Conservation (phyloP, 768 basidiomycete genomes). For the Lactifluus rugatus region DNA sequence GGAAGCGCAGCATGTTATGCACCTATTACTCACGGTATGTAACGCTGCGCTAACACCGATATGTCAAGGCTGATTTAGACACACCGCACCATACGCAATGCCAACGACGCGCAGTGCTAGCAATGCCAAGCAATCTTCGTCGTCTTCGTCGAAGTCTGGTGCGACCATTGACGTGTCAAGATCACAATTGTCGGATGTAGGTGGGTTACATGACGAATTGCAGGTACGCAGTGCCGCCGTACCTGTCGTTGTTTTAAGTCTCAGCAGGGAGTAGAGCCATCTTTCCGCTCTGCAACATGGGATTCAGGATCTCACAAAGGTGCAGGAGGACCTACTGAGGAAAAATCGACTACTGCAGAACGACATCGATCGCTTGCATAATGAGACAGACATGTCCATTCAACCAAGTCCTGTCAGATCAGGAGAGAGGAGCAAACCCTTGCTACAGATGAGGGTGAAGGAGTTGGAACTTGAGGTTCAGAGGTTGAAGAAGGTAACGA, state of each 20-base stretch:
- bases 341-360: slow-evolving; percentile 1
- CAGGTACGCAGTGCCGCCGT: neutral
- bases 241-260: neutral
- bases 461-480: slow-evolving; percentile 20
- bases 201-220: neutral
- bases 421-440: neutral
- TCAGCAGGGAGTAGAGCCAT: neutral
- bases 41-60: too few species aligned
- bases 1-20: too few species aligned
- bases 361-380: slow-evolving; percentile 8
- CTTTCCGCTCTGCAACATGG: slow-evolving; percentile 7
- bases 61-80: neutral
- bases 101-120: slow-evolving; percentile 9
- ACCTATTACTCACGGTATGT: neutral
- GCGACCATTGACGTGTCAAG: neutral
- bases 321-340: neutral
- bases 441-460: slow-evolving; percentile 20
- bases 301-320: neutral
- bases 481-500: slow-evolving; percentile 24
- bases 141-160: neutral
- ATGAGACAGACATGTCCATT: neutral
- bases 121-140: neutral
- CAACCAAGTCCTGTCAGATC: slow-evolving; percentile 5
- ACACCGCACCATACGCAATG: neutral
- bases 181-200: neutral